Conservation (phyloP, 768 basidiomycete genomes). For the Leccinum obscurum region DNA sequence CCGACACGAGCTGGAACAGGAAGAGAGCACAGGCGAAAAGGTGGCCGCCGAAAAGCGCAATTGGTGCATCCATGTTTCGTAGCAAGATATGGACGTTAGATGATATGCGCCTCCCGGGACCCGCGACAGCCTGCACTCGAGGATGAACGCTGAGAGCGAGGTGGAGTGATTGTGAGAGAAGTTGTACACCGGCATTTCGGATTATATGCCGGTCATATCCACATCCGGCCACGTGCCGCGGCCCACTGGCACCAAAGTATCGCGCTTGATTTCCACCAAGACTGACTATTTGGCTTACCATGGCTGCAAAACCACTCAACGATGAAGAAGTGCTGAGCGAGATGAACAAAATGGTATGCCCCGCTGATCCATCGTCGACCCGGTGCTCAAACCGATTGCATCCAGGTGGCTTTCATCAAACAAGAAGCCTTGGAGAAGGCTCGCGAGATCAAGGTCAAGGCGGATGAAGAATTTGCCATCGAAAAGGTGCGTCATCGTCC, state of each 20-base stretch:
- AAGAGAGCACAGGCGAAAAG: conserved; percentile 19
- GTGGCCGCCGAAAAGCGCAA: conserved; percentile 18
- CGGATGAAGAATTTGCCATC: conserved; percentile 98
- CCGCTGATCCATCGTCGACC: not conserved
- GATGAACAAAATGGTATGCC: conserved; percentile 97
- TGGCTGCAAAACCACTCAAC: conserved; percentile 78
- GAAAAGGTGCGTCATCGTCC: conserved; percentile 69
- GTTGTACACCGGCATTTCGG: not conserved
- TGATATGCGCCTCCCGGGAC: not conserved
- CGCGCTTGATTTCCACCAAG: not conserved
- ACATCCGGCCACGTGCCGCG: not conserved
- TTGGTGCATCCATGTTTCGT: conserved; percentile 23
- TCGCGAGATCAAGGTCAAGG: conserved; percentile 94
- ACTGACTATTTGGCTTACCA: conserved; percentile 31
- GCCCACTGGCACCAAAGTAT: too few species aligned
- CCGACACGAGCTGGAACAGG: conserved; percentile 12
- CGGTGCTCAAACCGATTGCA: conserved; percentile 1
- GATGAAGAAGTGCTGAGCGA: conserved; percentile 95
- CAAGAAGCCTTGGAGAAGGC: conserved; percentile 98
- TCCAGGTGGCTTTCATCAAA: conserved; percentile 95
- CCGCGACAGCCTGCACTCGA: not conserved
- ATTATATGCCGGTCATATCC: not conserved
- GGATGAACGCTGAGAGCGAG: too few species aligned
- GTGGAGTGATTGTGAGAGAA: not conserved
- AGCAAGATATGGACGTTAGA: not conserved